A percentile compares a stretch with the other conserved stretches of the same genome.
These are phyloP conservation scores for Cryphonectria radicalis DNA, from an alignment of 2,329 filamentous ascomycete species.

Conservation along the genomic window DNA sequence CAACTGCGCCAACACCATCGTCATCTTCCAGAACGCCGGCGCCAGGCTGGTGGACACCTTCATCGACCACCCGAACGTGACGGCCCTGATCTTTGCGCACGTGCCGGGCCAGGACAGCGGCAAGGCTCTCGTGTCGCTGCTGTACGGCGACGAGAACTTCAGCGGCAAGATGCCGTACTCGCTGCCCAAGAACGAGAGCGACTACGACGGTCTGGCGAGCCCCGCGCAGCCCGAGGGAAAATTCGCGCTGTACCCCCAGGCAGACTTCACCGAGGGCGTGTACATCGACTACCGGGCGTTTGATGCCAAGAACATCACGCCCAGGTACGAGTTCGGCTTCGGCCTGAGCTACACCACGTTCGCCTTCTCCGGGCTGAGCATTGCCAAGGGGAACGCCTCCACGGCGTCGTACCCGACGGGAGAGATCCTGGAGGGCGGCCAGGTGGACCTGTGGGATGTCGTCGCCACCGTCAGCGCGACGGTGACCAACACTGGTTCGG, in stretches of 20 bases:
- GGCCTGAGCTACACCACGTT: conserved; percentile 62
- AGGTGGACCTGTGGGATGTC: conserved; percentile 51
- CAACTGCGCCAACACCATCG: conserved; percentile 65
- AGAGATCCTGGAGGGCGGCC: conserved; percentile 48
- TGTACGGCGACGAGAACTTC: conserved; percentile 61
- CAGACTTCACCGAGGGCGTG: conserved; percentile 54
- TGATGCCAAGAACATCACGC: conserved; percentile 51
- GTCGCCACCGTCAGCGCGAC: conserved; percentile 45
- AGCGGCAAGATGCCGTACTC: conserved; percentile 66
- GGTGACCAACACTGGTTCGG: conserved; percentile 37
- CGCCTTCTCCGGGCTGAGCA: conserved; percentile 46
- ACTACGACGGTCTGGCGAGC: conserved; percentile 54
- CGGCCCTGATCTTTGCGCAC: conserved; percentile 65
- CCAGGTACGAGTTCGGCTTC: conserved; percentile 59
- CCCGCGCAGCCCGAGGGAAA: conserved; percentile 50
- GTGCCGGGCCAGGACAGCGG: conserved; percentile 67
- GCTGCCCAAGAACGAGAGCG: conserved; percentile 56
- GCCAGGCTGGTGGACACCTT: conserved; percentile 63
- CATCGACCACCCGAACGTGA: conserved; percentile 66
- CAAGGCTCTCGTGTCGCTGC: conserved; percentile 54
- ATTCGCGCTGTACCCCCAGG: conserved; percentile 54
- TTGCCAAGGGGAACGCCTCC: conserved; percentile 36
- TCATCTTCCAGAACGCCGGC: conserved; percentile 67
- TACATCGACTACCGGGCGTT: conserved; percentile 60
- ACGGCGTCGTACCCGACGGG: conserved; percentile 44